Evolutionary conservation across 2,329 filamentous ascomycete genomes (phyloP).

Genomic region (Dothidotthia symphoricarpi): DNA sequence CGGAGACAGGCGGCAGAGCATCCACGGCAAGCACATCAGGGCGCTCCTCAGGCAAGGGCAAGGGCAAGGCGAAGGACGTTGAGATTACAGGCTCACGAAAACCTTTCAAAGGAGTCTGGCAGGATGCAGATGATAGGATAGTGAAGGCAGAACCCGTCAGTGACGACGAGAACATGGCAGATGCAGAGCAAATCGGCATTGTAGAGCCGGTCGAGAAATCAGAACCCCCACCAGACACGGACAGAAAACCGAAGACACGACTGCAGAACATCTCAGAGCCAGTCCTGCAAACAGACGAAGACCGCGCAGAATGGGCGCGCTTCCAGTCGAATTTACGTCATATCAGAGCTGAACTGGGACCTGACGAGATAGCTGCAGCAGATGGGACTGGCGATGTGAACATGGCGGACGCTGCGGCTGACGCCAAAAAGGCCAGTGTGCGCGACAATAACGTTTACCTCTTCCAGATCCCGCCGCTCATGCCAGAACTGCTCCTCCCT

Average conservation of each 20-base stretch:
- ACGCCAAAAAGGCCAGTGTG: slow-evolving; percentile 25
- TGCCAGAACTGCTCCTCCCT: slow-evolving; percentile 55
- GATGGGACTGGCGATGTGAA: slow-evolving; percentile 46
- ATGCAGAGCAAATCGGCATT: slow-evolving; percentile 28
- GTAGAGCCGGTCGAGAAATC: slow-evolving; percentile 19
- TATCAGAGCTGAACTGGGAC: slow-evolving; percentile 50
- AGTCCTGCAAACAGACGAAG: slow-evolving; percentile 54
- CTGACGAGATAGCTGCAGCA: slow-evolving; percentile 23
- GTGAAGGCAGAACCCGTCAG: slow-evolving; percentile 58
- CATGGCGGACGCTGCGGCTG: slow-evolving; percentile 32
- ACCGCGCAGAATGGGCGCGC: slow-evolving; percentile 52
- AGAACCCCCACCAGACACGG: slow-evolving; percentile 35
- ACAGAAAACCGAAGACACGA: slow-evolving; percentile 27
- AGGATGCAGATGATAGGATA: slow-evolving; percentile 42
- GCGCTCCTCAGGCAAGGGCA: slow-evolving; percentile 32
- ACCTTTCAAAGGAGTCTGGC: slow-evolving; percentile 48
- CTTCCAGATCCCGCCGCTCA: slow-evolving; percentile 63
- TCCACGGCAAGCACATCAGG: slow-evolving; percentile 18
- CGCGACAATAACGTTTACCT: slow-evolving; percentile 59
- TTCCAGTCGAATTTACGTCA: slow-evolving; percentile 48
- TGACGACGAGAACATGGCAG: slow-evolving; percentile 43
- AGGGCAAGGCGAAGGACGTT: slow-evolving; percentile 45
- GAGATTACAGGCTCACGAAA: slow-evolving; percentile 45
- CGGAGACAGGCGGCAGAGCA: slow-evolving; percentile 29
- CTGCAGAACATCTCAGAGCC: slow-evolving; percentile 34